Conservation (phyloP, 2,329 filamentous ascomycete species). For the Tolypocladium capitatum region DNA sequence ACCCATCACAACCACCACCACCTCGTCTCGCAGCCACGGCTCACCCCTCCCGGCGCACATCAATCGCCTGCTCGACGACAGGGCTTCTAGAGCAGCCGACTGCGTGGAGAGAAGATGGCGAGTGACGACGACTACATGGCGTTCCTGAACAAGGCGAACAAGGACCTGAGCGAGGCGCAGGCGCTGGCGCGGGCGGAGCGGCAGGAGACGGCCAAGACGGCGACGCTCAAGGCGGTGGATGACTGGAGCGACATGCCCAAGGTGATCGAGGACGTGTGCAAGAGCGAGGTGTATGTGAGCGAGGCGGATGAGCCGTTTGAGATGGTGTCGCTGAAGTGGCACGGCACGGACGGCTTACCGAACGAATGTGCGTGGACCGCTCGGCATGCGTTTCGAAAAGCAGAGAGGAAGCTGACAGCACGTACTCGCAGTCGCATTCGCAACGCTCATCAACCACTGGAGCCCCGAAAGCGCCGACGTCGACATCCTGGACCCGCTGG, state of each 20-base stretch:
- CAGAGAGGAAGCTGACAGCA: neutral
- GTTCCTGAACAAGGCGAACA: slow-evolving; percentile 80
- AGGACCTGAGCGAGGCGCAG: slow-evolving; percentile 48
- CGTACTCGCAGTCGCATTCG: slow-evolving; percentile 48
- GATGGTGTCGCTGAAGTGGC: slow-evolving; percentile 55
- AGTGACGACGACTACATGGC: slow-evolving; percentile 72
- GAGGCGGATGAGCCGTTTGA: slow-evolving; percentile 82
- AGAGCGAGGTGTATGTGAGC: slow-evolving; percentile 55
- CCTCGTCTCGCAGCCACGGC: neutral
- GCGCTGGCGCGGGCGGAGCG: slow-evolving; percentile 6
- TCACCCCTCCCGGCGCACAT: neutral
- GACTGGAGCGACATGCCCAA: slow-evolving; percentile 46
- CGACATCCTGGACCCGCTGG: slow-evolving; percentile 50
- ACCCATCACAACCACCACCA: neutral
- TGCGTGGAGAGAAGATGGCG: slow-evolving; percentile 36
- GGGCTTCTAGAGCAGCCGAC: slow-evolving; percentile 8
- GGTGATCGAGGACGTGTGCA: slow-evolving; percentile 34
- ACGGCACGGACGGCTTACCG: slow-evolving; percentile 37
- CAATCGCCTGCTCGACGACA: neutral
- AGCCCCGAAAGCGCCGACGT: slow-evolving; percentile 42
- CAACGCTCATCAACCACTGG: slow-evolving; percentile 48
- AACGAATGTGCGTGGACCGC: slow-evolving; percentile 41
- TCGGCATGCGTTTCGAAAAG: no score
- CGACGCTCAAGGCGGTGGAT: slow-evolving; percentile 39
- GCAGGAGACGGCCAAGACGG: slow-evolving; percentile 8